These are phyloP conservation scores for Phalaenopsis equestris DNA, from an alignment of 106 monocot genomes.

Conservation along the genomic window DNA sequence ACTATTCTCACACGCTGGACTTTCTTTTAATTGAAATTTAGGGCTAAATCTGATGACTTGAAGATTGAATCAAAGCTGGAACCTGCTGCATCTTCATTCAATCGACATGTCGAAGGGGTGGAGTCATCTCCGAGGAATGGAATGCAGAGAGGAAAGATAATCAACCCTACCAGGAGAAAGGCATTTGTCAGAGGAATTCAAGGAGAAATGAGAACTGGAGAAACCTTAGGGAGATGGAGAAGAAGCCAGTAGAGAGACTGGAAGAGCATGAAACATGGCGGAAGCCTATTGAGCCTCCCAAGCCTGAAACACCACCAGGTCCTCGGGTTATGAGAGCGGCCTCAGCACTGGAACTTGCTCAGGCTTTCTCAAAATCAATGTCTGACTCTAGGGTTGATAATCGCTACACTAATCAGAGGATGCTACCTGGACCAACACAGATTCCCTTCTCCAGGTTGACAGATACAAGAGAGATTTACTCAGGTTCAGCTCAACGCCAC, in stretches of 20 bases:
- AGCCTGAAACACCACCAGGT: conserved; percentile 16
- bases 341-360: conserved; percentile 67
- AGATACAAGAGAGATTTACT: conserved; percentile 40
- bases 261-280: conserved; percentile 75
- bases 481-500: conserved; percentile 31
- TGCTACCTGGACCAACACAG: conserved; percentile 22
- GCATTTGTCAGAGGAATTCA: conserved; percentile 27
- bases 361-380: conserved; percentile 64
- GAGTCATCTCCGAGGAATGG: conserved; percentile 30
- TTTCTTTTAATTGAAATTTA: conserved; percentile 2
- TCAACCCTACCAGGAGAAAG: conserved; percentile 24
- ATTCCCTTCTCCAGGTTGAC: conserved; percentile 68
- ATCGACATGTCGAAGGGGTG: conserved; percentile 16
- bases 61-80: conserved; percentile 37
- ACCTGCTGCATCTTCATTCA: background rate
- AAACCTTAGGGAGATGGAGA: conserved; percentile 36
- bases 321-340: conserved; percentile 47
- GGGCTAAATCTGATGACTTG: conserved; percentile 28
- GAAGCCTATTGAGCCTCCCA: conserved; percentile 54
- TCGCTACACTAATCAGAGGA: conserved; percentile 9
- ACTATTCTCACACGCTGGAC: background rate
- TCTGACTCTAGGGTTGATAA: conserved; percentile 22
- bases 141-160: conserved; percentile 38
- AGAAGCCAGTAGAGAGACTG: conserved; percentile 20
- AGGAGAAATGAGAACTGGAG: conserved; percentile 51